Evolutionary conservation across 352 stramenopile species (phyloP).

Genomic region (Phytophthora pluvialis): DNA sequence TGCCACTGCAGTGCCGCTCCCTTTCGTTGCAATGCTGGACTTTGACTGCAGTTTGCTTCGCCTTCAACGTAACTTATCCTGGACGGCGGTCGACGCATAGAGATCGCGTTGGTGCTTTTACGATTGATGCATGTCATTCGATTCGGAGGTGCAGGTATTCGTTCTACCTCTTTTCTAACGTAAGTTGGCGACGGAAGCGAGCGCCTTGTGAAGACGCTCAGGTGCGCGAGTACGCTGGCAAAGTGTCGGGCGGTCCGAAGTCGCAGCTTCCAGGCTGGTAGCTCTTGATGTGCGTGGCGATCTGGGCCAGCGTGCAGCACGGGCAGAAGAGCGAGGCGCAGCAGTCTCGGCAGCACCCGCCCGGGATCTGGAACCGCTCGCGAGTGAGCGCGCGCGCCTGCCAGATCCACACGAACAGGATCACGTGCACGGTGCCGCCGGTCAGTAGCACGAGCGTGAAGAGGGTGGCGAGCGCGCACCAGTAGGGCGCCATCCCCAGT

Average conservation of each 20-base stretch:
- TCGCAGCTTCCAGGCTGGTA: conserved; percentile 54
- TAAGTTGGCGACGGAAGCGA: no score
- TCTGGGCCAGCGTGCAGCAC: conserved; percentile 54
- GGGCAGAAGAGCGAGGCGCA: conserved; percentile 40
- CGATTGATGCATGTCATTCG: no score
- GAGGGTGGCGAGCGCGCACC: conserved; percentile 30
- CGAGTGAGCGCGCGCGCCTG: conserved; percentile 26
- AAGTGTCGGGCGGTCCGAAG: conserved; percentile 42
- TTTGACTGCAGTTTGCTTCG: neutral
- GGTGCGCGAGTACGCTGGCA: conserved; percentile 31
- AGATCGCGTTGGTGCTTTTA: no score
- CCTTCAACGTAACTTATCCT: no score
- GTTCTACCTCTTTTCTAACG: no score
- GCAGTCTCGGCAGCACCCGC: conserved; percentile 34
- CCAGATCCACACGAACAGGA: conserved; percentile 44
- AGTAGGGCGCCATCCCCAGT: conserved; percentile 40
- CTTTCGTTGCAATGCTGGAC: conserved; percentile 4
- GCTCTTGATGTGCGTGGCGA: conserved; percentile 65
- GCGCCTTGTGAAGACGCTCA: neutral
- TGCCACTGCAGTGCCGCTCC: neutral
- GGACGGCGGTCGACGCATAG: no score
- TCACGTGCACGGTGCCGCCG: conserved; percentile 31
- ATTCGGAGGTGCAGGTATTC: no score
- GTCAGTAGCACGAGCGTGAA: conserved; percentile 33
- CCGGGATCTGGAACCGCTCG: conserved; percentile 36